phyloP scores from a whole-genome alignment of 31 red algal genomes.

The Porphyra umbilicalis region DNA sequence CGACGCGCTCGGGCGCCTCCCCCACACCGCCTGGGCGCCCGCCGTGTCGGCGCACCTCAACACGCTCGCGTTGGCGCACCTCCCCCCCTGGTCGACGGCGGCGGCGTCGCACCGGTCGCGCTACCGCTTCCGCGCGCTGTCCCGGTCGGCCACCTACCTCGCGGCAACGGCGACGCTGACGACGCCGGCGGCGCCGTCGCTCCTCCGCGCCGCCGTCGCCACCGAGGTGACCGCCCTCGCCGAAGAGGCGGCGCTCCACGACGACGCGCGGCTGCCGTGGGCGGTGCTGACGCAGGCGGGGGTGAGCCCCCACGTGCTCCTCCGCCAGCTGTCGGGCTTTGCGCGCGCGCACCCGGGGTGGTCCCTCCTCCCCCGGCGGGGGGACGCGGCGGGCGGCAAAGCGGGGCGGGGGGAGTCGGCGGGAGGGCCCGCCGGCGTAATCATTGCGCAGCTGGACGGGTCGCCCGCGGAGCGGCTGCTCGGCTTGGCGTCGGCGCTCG shows the following conservation, averaged over 20 bases:
- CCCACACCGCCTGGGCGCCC: background rate
- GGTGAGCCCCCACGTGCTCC: background rate
- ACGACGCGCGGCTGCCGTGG: slow-evolving; percentile 6
- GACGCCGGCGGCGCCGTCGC: background rate
- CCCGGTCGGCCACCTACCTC: background rate
- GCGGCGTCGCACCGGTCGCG: background rate
- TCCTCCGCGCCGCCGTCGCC: background rate
- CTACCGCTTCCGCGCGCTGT: background rate
- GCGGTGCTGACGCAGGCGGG: slow-evolving; percentile 1
- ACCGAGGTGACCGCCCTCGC: background rate
- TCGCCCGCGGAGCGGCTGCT: slow-evolving; percentile 41
- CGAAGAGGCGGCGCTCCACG: slow-evolving; percentile 1
- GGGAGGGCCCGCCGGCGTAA: slow-evolving; percentile 9
- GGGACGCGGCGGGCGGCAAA: background rate
- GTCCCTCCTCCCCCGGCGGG: background rate
- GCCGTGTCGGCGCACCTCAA: background rate
- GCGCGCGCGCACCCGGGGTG: background rate
- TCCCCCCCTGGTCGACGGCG: background rate
- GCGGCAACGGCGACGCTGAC: background rate
- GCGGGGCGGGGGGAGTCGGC: background rate
- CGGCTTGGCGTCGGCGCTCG: slow-evolving; percentile 51
- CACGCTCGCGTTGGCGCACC: background rate
- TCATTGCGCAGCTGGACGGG: slow-evolving; percentile 53
- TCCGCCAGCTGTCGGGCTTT: background rate
- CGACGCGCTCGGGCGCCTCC: background rate